Evolutionary conservation across 2,329 filamentous ascomycete species (phyloP), one percentile per base, ranked within the genome.

Genomic region (Septoria petroselini): DNA sequence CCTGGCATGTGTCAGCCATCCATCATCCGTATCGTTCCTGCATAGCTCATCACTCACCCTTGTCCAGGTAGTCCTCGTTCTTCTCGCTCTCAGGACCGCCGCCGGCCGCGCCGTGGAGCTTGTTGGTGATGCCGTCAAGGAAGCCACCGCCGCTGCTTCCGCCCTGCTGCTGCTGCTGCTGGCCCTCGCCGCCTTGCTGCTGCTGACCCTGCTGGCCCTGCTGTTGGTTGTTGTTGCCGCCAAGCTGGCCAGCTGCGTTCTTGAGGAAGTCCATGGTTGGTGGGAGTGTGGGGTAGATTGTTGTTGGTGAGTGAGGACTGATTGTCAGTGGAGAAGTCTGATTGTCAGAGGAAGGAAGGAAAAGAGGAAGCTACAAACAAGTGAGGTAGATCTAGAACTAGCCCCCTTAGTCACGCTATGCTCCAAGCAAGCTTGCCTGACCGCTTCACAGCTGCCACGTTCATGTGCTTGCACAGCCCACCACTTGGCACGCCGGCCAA

Each of bases 21-120:
- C 9, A 27, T 30, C 12, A 4, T 25, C 12, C n/a, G 17, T 11
- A n/a, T 41, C 7, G 11, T 7, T n/a, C 15, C n/a, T n/a, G n/a
- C n/a, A n/a, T 27, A n/a, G 12, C 21, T 3, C 18, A 29, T 25
- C 11, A 4, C 62, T 41, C 67, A 88, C 86, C 84, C 74, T 93
- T 93, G 73, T 93, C 88, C 44, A 93, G 79, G n/a, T 69, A 72
- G 64, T 91, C 60, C 70, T 93, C 87, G 61, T 90, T 86, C 79
- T 88, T 84, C 78, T 91, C 58, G 41, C 88, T 82, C 69, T 86
- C 74, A 27, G 71, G 71, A 30, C 88, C 88, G 45, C 88, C 88
- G 29, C 88, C 88, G 15, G 84, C 85, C 58, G 83, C 76, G 50
- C 71, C 66, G 73, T 91, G 88, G 52, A 91, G 44, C 73, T 87